phyloP scores from a whole-genome alignment of 2,329 filamentous ascomycete genomes.

The Penicillium capsulatum region DNA sequence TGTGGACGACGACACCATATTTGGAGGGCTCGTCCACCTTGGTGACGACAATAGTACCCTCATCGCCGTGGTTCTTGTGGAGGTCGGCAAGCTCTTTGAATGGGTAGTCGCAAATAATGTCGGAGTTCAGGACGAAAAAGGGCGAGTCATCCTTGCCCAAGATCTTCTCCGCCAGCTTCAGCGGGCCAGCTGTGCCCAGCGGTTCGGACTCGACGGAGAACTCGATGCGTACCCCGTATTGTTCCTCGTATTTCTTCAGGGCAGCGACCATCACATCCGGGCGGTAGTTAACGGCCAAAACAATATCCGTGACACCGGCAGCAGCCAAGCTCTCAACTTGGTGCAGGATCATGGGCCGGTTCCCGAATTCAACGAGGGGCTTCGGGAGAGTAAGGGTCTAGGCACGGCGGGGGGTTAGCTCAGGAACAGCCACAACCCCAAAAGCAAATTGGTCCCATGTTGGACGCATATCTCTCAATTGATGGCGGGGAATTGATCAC shows the following conservation, averaged over 20 bases:
- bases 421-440: background rate
- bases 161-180: slow-evolving; percentile 91
- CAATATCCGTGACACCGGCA: slow-evolving; percentile 94
- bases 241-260: slow-evolving; percentile 87
- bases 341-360: slow-evolving; percentile 98
- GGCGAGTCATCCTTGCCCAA: slow-evolving; percentile 89
- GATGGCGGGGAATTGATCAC: slow-evolving; percentile 17
- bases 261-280: slow-evolving; percentile 96
- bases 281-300: slow-evolving; percentile 97
- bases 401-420: slow-evolving; percentile 4
- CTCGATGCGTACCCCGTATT: slow-evolving; percentile 91
- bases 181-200: slow-evolving; percentile 86
- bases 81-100: slow-evolving; percentile 86
- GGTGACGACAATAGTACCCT: slow-evolving; percentile 96
- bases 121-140: slow-evolving; percentile 98
- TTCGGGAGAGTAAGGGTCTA: slow-evolving; percentile 96
- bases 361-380: slow-evolving; percentile 95
- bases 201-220: slow-evolving; percentile 97
- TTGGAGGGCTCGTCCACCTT: slow-evolving; percentile 99
- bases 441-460: background rate
- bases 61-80: slow-evolving; percentile 87
- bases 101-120: slow-evolving; percentile 97
- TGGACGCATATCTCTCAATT: slow-evolving; percentile 2
- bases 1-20: slow-evolving; percentile 97
- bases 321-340: slow-evolving; percentile 92